Evolutionary conservation across 164 flowering plant species (phyloP), one percentile per base, ranked within the genome.

Genomic region (Hamamelis virginiana): DNA sequence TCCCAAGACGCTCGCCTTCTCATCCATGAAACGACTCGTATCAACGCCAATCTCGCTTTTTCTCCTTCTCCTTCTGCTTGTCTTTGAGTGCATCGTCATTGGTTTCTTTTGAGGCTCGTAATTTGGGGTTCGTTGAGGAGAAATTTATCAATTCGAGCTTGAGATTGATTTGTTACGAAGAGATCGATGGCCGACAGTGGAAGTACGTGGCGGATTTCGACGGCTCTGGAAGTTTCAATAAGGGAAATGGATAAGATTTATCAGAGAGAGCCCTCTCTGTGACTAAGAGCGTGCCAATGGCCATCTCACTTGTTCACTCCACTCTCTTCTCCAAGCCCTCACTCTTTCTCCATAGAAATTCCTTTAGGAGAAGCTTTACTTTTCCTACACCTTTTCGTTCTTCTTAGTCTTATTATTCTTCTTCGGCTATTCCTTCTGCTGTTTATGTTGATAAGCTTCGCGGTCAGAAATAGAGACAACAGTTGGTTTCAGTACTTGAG

Each of bases 111-210:
- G 53, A 33, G 14, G 65, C 63, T 45, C 57, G 72, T 14, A 69
- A 61, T 62, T 71, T 81, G 22, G 84, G 88, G 23, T 65, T 80
- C 0, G 80, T 73, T 18, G 83, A 81, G 16, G 83, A 81, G 51
- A 78, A 80, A 47, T 85, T 84, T 50, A 18, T 86, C 1, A 79
- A 85, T 70, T 82, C 96, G n/a, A 87, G 84, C 76, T 76, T 84
- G 73, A 83, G 90, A 66, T 77, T 95, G 69, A 76, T 95, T 52
- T 92, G 98, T 69, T 78, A 83, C 62, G 98, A 95, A 81, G 94
- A 88, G 73, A 67, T 91, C 50, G 91, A 91, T 61, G 97, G 97
- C 14, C 77, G 96, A 23, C 77, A 90, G 9, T 93, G 94, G 92
- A 80, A 87, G 52, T 88, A 89, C 67, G 84, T 89, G 8, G 94